These are phyloP conservation scores for Cinnamomum chago DNA, from an alignment of 164 flowering plant genomes.

Conservation along the genomic window DNA sequence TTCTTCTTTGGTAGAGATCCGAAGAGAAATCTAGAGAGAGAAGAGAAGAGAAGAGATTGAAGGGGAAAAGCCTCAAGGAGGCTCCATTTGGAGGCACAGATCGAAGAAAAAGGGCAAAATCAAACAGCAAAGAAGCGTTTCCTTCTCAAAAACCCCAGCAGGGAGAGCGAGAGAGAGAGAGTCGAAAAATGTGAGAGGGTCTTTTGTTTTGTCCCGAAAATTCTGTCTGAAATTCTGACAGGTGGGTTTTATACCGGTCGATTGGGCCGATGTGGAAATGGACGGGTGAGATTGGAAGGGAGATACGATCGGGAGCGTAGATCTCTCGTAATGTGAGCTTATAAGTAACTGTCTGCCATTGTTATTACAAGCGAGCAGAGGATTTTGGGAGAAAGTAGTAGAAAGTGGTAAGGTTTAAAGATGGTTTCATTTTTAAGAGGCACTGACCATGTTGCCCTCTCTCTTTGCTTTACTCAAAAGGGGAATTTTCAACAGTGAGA, in stretches of 20 bases:
- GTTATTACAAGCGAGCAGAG: constrained; percentile 1
- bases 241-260: not conserved
- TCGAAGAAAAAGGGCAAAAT: not conserved
- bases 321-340: not conserved
- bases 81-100: not conserved
- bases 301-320: not conserved
- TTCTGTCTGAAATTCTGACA: constrained; percentile 1
- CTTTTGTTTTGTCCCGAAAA: constrained; percentile 5
- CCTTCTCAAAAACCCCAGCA: not conserved
- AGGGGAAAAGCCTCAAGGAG: not conserved
- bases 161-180: not conserved
- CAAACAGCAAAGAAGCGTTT: too few species aligned
- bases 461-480: not conserved
- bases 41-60: not conserved
- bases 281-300: constrained; percentile 1
- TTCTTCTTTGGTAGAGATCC: not conserved
- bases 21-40: not conserved
- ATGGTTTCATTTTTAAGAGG: not conserved
- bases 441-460: not conserved
- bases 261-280: not conserved
- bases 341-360: constrained; percentile 4
- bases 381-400: not conserved
- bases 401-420: not conserved
- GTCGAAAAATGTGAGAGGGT: not conserved
- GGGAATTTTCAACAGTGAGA: not conserved